These are phyloP conservation scores for Gastrodia elata DNA, from an alignment of 106 monocot genomes.

Conservation along the genomic window DNA sequence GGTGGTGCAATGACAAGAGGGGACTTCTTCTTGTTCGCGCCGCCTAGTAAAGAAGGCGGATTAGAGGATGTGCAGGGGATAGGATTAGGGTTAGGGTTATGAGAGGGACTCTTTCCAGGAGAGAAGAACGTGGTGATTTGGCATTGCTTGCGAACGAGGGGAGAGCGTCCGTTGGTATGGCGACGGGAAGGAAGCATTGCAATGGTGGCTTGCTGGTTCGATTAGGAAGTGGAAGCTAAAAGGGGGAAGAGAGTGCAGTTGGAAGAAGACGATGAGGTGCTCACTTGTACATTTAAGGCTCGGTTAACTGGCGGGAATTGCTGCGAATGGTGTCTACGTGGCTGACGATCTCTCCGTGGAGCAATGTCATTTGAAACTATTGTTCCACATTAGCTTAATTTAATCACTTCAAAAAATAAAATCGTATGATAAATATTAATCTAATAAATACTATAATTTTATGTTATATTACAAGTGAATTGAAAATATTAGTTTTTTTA, in stretches of 20 bases:
- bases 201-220: background rate
- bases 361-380: too few species aligned
- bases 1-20: conserved; percentile 18
- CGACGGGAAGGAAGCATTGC: conserved; percentile 37
- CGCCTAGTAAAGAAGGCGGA: conserved; percentile 15
- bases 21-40: conserved; percentile 24
- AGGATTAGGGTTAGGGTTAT: background rate
- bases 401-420: too few species aligned
- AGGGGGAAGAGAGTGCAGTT: background rate
- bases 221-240: background rate
- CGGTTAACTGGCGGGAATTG: conserved; percentile 31
- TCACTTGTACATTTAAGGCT: background rate
- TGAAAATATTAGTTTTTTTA: too few species aligned
- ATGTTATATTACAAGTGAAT: too few species aligned
- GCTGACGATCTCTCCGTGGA: too few species aligned
- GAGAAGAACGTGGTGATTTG: conserved; percentile 93
- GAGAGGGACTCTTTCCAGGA: conserved; percentile 19
- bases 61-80: conserved; percentile 1
- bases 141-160: conserved; percentile 73
- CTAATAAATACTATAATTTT: too few species aligned
- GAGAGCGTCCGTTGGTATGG: conserved; percentile 74
- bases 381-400: too few species aligned
- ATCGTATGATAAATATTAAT: too few species aligned
- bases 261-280: background rate
- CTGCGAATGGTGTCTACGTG: conserved; percentile 6